Percentiles rank a stretch among this genome's conserved stretches.
Evolutionary conservation across 31 red algal genomes (phyloP).

Genomic region (Bonnemaisonia californica): DNA sequence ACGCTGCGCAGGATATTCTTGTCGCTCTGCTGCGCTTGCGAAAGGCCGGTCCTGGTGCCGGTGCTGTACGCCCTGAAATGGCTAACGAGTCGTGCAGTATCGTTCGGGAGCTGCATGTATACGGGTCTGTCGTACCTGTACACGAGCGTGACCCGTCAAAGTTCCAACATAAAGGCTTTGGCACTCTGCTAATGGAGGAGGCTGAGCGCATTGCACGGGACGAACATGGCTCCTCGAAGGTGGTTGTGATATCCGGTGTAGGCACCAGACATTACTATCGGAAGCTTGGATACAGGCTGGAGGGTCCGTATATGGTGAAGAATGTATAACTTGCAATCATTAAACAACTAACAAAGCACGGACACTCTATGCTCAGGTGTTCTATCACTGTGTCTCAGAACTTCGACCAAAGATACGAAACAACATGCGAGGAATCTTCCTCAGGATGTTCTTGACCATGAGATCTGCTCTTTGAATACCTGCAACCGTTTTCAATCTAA

Average conservation of each 20-base stretch:
- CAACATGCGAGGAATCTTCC: too few relatives aligned
- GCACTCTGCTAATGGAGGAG: conserved; percentile 97
- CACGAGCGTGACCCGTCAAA: conserved; percentile 91
- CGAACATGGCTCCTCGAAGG: conserved; percentile 84
- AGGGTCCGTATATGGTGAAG: conserved; percentile 99
- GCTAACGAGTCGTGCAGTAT: conserved; percentile 57
- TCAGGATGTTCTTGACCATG: too few relatives aligned
- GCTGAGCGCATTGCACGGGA: conserved; percentile 90
- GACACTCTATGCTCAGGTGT: too few relatives aligned
- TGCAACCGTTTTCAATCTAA: background rate
- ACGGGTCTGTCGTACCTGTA: conserved; percentile 94
- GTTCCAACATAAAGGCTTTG: conserved; percentile 98
- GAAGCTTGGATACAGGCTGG: conserved; percentile 90
- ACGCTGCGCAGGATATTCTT: conserved; percentile 93
- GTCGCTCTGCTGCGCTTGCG: conserved; percentile 88
- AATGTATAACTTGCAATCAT: too few relatives aligned
- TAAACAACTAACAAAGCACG: too few relatives aligned
- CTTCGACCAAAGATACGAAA: too few relatives aligned
- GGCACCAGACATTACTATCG: conserved; percentile 97
- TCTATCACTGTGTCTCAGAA: too few relatives aligned
- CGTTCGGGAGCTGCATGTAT: conserved; percentile 97
- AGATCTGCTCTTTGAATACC: too few relatives aligned
- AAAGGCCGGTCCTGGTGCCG: conserved; percentile 39
- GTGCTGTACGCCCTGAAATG: conserved; percentile 82
- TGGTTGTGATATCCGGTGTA: conserved; percentile 95